Base-by-base conservation (phyloP, 352 stramenopile species). In the Globisporangium polare region DNA sequence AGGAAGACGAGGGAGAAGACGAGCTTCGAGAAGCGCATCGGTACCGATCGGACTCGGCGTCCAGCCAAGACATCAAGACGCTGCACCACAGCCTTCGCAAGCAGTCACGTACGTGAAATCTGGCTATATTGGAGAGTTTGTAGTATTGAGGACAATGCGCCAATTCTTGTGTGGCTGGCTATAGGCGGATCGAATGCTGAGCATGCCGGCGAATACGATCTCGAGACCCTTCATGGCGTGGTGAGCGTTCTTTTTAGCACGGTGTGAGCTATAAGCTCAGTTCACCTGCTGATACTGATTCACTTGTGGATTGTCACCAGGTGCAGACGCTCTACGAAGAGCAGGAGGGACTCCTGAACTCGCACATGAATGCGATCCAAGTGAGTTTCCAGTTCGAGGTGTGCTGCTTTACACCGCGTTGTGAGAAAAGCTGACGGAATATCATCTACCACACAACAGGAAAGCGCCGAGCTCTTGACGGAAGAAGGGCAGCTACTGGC, bases 341-440 rank as follows among this genome's bases (percentile, higher is more conserved):
- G 59, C 96, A 99, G 80, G 97, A 99, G 66, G 78, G 85, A 9
- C 69, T 99, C 35, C 72, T 99, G 45, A 98, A 98, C 57, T 72
- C 92, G 18, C 97, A 99, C 78, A 99, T 99, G 95, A 95, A 78
- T 45, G 89, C 92, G 33, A 98, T 98, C 63, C 91, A 97, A 80
- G 90, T 96, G 65, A 12, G 53, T 50, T 20, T 17, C 1, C 9
- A 22, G 2, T 18, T 39, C 12, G 42, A 22, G 24, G 18, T 46
- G 41, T 46, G 17, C 18, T 46, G 8, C 6, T 12, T 5, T 22
- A 46, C 1, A 22, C 2, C 15, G 6, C 7, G 7, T 22, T n/a
- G 41, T 20, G 41, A 46, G 15, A 22, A 7, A 39, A 12, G 41
- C 17, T 22, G 17, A 22, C 17, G n/a, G 18, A 46, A 12, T n/a